These are phyloP conservation scores for Aspergillus steynii DNA, from an alignment of 495 filamentous ascomycete genomes.

Conservation along the genomic window DNA sequence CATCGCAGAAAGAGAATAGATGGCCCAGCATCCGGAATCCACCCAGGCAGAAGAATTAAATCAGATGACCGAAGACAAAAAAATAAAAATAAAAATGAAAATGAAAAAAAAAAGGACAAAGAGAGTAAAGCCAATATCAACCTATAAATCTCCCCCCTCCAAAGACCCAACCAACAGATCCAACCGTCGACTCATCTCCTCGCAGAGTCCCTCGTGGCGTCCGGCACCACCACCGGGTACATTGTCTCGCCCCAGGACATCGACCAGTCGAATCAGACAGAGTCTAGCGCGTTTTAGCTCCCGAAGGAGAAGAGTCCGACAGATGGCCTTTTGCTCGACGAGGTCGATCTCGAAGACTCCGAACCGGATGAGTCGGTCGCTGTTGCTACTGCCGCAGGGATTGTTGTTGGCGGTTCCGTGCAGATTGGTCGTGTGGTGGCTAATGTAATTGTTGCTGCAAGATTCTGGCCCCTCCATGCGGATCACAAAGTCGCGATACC, in stretches of 20 bases:
- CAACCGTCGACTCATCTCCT: constrained; percentile 16
- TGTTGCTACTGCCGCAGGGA: background rate
- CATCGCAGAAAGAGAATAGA: no score
- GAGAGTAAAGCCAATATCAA: no score
- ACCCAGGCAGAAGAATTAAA: no score
- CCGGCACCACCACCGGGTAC: constrained; percentile 1
- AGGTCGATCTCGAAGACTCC: constrained; percentile 19
- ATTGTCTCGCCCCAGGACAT: constrained; percentile 8
- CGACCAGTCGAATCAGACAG: constrained; percentile 14
- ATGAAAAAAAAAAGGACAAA: no score
- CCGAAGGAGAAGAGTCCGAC: constrained; percentile 8
- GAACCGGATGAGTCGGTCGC: constrained; percentile 16
- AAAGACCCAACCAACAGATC: constrained; percentile 12
- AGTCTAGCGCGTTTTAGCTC: constrained; percentile 16
- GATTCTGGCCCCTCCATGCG: constrained; percentile 2
- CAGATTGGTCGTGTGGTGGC: constrained; percentile 1
- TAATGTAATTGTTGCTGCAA: no score
- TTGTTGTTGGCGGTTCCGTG: no score
- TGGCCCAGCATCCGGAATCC: no score
- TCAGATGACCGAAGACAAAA: no score
- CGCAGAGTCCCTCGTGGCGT: constrained; percentile 15
- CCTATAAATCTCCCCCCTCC: constrained; percentile 3
- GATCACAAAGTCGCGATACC: constrained; percentile 11
- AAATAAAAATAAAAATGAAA: no score
- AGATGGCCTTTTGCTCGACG: constrained; percentile 17